Conservation (phyloP, 2,329 filamentous ascomycete genomes). For the Monosporascus sp. region DNA sequence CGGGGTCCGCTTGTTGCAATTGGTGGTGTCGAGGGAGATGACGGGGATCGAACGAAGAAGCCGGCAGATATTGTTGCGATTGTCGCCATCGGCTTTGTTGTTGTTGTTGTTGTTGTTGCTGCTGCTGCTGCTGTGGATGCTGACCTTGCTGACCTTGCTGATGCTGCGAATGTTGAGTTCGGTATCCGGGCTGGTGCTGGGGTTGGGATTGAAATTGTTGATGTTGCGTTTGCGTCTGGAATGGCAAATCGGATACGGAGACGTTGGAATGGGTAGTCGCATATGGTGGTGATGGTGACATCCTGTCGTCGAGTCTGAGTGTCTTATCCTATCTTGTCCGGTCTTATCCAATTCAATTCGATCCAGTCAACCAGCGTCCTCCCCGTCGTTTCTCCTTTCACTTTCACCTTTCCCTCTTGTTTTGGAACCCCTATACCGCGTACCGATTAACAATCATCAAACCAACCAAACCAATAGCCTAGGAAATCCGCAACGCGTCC, state of each 20-base stretch:
- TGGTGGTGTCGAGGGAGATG: neutral
- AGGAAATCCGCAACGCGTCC: neutral
- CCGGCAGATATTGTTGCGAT: neutral
- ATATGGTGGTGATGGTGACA: constrained; percentile 2
- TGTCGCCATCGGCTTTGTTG: neutral
- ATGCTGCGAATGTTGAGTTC: neutral
- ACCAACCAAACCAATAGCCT: neutral
- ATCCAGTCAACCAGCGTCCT: neutral
- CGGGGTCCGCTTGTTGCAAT: neutral
- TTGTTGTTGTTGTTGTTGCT: neutral
- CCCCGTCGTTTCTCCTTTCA: neutral
- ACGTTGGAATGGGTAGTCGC: neutral
- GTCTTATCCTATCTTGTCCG: neutral
- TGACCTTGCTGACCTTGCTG: neutral
- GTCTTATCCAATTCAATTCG: too few relatives aligned
- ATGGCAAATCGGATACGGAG: neutral
- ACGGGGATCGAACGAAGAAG: neutral
- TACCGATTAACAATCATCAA: neutral
- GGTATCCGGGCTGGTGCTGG: too few relatives aligned
- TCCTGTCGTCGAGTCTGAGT: neutral
- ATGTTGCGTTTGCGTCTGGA: neutral
- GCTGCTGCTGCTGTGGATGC: neutral
- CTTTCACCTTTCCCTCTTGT: neutral
- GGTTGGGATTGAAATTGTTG: neutral
- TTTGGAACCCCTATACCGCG: neutral